phyloP scores from a whole-genome alignment of 345 rosid genomes.

The Boechera stricta region DNA sequence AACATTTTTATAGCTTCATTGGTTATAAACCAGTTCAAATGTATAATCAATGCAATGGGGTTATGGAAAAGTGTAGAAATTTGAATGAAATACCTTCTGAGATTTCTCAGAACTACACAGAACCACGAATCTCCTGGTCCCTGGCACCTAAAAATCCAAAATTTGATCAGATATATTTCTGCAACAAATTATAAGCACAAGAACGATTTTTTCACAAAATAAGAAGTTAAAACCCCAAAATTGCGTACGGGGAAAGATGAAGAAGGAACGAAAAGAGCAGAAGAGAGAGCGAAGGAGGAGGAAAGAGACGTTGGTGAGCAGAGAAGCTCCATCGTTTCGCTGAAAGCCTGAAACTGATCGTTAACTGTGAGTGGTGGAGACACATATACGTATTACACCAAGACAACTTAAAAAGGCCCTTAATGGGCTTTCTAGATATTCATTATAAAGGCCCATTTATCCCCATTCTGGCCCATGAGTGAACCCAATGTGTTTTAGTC shows the following conservation, averaged over 20 bases:
- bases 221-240: background rate
- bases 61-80: background rate
- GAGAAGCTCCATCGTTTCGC: conserved; percentile 49
- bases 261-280: conserved; percentile 45
- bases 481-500: background rate
- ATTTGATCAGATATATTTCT: background rate
- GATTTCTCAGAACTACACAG: conserved; percentile 54
- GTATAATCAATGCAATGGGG: background rate
- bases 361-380: conserved; percentile 37
- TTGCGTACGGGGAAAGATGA: conserved; percentile 48
- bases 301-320: conserved; percentile 59
- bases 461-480: background rate
- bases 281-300: conserved; percentile 57
- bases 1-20: background rate
- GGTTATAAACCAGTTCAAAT: background rate
- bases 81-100: conserved; percentile 55
- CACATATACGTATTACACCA: background rate
- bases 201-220: background rate
- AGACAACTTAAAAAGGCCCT: conserved; percentile 15
- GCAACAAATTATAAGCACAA: background rate
- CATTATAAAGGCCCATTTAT: conserved; percentile 1
- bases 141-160: conserved; percentile 45
- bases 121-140: conserved; percentile 50
- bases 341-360: conserved; percentile 17
- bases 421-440: background rate